Evolutionary conservation across 2,329 filamentous ascomycete genomes (phyloP), one percentile per base, ranked within the genome.

Genomic region (Colletotrichum euphorbiae): DNA sequence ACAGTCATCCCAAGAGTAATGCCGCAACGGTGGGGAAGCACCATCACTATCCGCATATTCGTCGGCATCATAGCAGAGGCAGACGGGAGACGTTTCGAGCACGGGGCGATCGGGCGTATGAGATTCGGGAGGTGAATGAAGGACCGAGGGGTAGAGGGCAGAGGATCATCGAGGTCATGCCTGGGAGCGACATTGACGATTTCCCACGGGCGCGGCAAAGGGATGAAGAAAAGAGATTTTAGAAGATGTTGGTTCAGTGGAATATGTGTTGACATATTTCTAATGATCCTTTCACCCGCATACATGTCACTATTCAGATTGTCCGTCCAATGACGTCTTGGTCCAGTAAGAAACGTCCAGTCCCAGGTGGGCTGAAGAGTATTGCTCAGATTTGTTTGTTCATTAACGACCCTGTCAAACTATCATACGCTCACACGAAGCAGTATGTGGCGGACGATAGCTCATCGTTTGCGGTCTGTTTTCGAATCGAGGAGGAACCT

Each of bases 91-190:
- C 42, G 1, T 60, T 60, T 6, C 61, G 55, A 15, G 31, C 38
- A 7, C 36, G 55, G 11, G 46, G 54, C 8, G 36, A 38, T n/a
- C 33, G 61, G 36, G 28, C 31, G 7, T 69, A 69, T 31, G 48
- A 60, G 11, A 65, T 59, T 9, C 36, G 55, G 17, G 61, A 68
- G 46, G 40, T 55, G 15, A 28, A 42, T 6, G 63, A 67, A 12
- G 21, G 50, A 9, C 33, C 15, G 51, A 24, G 36, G n/a, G 66
- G 62, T 2, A 21, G 42, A 2, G 61, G 62, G 3, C 66, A 50
- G 7, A 60, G 61, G 50, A 43, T 69, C 3, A 38, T 69, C 9
- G 66, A 69, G 17, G 62, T 69, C 4, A 69, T 66, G 13, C 55
- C 66, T 17, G 62, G 33, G 15, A 65, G 62, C 5, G 66, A 66